A percentile compares a stretch with the other conserved stretches of the same genome.
phyloP scores from a whole-genome alignment of 2,329 filamentous ascomycete genomes.

The Cadophora sp. region DNA sequence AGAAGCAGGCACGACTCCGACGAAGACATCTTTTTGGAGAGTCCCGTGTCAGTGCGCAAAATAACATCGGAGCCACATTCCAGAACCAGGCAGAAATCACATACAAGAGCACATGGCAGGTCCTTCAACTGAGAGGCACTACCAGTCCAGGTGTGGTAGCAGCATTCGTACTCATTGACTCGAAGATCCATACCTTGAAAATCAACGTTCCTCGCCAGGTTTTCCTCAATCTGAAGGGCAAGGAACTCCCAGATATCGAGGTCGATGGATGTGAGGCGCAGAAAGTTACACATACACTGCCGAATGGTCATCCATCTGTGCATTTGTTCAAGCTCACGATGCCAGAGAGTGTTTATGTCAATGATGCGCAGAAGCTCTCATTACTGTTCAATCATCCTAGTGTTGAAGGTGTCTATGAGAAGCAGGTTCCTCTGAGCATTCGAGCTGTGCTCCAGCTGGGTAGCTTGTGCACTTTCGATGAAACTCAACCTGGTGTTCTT shows the following conservation, averaged over 20 bases:
- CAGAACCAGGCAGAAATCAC: constrained; percentile 89
- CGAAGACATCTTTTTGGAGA: constrained; percentile 94
- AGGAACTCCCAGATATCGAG: constrained; percentile 86
- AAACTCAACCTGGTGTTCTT: constrained; percentile 86
- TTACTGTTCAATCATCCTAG: constrained; percentile 89
- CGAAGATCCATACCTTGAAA: constrained; percentile 87
- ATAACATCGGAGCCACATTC: constrained; percentile 74
- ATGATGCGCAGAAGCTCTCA: constrained; percentile 82
- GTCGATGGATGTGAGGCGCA: constrained; percentile 87
- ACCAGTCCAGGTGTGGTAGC: constrained; percentile 85
- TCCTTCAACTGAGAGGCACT: constrained; percentile 84
- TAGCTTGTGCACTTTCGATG: constrained; percentile 91
- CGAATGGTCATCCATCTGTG: constrained; percentile 92
- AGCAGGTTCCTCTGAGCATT: constrained; percentile 84
- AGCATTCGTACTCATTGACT: constrained; percentile 91
- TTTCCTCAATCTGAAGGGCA: constrained; percentile 89
- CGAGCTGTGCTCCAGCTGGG: constrained; percentile 89
- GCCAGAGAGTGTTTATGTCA: constrained; percentile 85
- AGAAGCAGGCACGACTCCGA: constrained; percentile 86
- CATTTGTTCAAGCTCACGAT: constrained; percentile 95
- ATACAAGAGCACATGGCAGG: constrained; percentile 93
- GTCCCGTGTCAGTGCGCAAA: constrained; percentile 69
- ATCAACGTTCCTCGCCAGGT: constrained; percentile 88
- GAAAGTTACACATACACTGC: constrained; percentile 90
- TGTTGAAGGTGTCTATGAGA: constrained; percentile 97